Conservation (phyloP, 2,329 filamentous ascomycete species). For the Teratosphaeria gauchensis region DNA sequence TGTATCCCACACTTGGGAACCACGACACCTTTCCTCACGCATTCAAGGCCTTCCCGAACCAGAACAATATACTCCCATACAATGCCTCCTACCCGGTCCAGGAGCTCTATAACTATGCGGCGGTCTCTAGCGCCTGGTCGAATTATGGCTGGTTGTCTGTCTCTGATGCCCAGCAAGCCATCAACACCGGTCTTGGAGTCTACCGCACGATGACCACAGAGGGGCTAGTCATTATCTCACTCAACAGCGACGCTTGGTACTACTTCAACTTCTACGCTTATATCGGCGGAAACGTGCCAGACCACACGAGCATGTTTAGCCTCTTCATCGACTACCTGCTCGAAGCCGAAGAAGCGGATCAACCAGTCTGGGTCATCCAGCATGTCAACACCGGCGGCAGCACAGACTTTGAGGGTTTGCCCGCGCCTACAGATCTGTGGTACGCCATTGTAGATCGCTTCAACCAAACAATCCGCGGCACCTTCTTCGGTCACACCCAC, state of each 20-base stretch:
- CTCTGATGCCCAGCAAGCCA: neutral
- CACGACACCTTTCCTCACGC: neutral
- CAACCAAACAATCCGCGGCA: constrained; percentile 43
- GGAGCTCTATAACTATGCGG: neutral
- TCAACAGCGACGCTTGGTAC: constrained; percentile 53
- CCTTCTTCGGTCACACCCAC: constrained; percentile 50
- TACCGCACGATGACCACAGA: neutral
- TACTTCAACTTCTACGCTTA: constrained; percentile 50
- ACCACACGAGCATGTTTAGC: constrained; percentile 44
- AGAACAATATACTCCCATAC: neutral
- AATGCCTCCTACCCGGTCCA: neutral
- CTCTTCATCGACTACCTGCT: constrained; percentile 48
- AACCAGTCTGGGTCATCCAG: constrained; percentile 49
- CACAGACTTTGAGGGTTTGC: constrained; percentile 37
- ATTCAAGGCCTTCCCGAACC: neutral
- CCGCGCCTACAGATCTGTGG: constrained; percentile 34
- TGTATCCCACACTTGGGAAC: neutral
- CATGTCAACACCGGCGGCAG: constrained; percentile 44
- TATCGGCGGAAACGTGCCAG: constrained; percentile 39
- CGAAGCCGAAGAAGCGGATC: constrained; percentile 41
- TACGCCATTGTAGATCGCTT: constrained; percentile 37
- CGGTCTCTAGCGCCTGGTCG: neutral
- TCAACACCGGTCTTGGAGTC: neutral
- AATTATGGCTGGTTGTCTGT: neutral
- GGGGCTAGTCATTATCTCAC: constrained; percentile 42